phyloP scores from a whole-genome alignment of 805 yeast genomes.

The Yueomyces sinensis region DNA sequence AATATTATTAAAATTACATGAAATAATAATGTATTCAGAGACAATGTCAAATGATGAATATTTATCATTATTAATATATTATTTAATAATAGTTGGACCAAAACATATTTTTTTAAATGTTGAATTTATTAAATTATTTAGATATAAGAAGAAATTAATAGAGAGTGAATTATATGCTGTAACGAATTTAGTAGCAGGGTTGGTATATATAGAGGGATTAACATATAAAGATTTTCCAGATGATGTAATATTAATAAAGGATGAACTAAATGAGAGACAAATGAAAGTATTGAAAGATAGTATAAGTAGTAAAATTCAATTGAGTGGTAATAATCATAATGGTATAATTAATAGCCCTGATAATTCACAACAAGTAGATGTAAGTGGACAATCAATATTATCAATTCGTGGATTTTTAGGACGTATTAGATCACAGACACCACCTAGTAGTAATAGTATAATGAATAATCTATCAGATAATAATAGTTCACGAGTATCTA shows the following conservation, averaged over 20 bases:
- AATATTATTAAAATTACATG: slow-evolving; percentile 16
- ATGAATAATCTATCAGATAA: no score
- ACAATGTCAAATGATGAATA: slow-evolving; percentile 22
- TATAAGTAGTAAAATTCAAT: slow-evolving; percentile 9
- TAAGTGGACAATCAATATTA: neutral
- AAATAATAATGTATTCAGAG: slow-evolving; percentile 13
- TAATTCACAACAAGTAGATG: neutral
- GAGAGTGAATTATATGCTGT: slow-evolving; percentile 22
- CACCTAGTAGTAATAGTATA: slow-evolving; percentile 13
- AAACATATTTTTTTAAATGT: slow-evolving; percentile 16
- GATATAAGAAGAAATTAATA: slow-evolving; percentile 21
- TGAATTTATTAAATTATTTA: slow-evolving; percentile 21
- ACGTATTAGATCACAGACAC: slow-evolving; percentile 20
- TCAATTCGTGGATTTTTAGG: slow-evolving; percentile 20
- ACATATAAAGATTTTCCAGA: slow-evolving; percentile 14
- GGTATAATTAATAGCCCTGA: neutral
- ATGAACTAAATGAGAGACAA: slow-evolving; percentile 7
- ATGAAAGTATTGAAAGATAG: slow-evolving; percentile 7
- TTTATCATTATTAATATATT: slow-evolving; percentile 19
- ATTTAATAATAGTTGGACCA: slow-evolving; percentile 13
- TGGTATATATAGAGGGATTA: slow-evolving; percentile 21
- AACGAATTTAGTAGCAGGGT: slow-evolving; percentile 24
- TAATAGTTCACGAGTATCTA: neutral
- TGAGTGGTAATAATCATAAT: no score
- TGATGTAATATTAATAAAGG: slow-evolving; percentile 4